These are phyloP conservation scores for Nicotiana tabacum DNA, from an alignment of 257 asterid species.

Conservation along the genomic window DNA sequence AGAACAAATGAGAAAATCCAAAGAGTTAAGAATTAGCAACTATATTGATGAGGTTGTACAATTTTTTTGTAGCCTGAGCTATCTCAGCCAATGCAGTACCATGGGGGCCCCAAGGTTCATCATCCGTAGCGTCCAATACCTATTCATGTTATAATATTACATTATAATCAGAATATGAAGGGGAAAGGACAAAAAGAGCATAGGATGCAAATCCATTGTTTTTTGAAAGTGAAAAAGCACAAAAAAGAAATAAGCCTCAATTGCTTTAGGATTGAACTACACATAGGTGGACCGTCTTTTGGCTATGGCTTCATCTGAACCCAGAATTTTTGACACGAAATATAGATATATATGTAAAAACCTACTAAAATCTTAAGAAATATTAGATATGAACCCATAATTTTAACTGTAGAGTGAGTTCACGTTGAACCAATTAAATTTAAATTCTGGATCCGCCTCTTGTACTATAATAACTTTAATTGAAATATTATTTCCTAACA, in stretches of 20 bases:
- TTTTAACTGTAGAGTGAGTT: too few species aligned
- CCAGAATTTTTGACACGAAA: too few species aligned
- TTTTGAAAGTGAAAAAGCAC: neutral
- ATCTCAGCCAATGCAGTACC: slow-evolving; percentile 92
- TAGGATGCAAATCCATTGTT: neutral
- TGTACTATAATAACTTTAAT: neutral
- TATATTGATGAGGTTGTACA: slow-evolving; percentile 34
- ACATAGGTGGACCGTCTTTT: too few species aligned
- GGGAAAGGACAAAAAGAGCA: neutral
- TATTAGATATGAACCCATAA: too few species aligned
- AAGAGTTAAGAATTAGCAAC: neutral
- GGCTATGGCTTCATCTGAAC: too few species aligned
- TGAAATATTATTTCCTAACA: neutral
- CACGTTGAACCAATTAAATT: too few species aligned
- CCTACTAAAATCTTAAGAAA: too few species aligned
- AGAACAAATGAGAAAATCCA: slow-evolving; percentile 4
- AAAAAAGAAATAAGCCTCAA: neutral
- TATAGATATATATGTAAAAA: too few species aligned
- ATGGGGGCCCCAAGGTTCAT: slow-evolving; percentile 99
- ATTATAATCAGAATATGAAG: neutral
- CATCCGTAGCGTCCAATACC: slow-evolving; percentile 96
- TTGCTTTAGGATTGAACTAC: neutral
- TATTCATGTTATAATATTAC: slow-evolving; percentile 9
- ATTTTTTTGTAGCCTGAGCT: slow-evolving; percentile 87
- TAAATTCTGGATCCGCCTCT: too few species aligned